These are phyloP conservation scores for Colletotrichum gigasporum DNA, from an alignment of 2,329 filamentous ascomycete genomes.

Conservation along the genomic window DNA sequence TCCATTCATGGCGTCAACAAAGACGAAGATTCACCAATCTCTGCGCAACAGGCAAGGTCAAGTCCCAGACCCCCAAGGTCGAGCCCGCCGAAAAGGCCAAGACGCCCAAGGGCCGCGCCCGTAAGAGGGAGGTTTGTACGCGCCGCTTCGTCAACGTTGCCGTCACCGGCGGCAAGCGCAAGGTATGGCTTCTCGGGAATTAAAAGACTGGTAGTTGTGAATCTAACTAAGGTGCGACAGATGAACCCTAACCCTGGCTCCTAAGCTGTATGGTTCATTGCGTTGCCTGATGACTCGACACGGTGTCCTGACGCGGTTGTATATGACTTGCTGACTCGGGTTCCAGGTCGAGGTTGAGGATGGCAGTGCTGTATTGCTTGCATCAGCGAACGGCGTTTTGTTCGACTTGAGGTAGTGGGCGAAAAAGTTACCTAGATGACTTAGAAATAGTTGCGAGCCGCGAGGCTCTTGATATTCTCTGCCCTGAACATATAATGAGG, in stretches of 20 bases:
- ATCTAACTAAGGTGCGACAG: too few relatives aligned
- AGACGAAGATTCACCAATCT: not conserved
- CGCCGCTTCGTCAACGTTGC: slow-evolving; percentile 98
- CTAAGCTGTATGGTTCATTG: not conserved
- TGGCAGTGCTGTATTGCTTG: too few relatives aligned
- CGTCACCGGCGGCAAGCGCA: slow-evolving; percentile 96
- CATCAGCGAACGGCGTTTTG: not conserved
- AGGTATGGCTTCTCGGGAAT: too few relatives aligned
- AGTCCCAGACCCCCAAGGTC: slow-evolving; percentile 60
- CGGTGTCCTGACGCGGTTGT: not conserved
- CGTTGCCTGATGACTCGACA: not conserved
- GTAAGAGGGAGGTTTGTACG: slow-evolving; percentile 96
- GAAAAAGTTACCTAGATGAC: not conserved
- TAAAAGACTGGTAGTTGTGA: too few relatives aligned
- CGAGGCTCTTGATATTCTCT: not conserved
- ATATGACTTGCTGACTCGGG: not conserved
- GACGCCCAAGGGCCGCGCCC: slow-evolving; percentile 93
- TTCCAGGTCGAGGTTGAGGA: not conserved
- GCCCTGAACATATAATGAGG: too few relatives aligned
- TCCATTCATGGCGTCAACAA: not conserved
- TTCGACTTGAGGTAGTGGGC: too few relatives aligned
- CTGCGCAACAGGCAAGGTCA: not conserved
- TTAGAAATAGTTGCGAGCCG: not conserved
- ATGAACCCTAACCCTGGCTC: not conserved
- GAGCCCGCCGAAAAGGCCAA: slow-evolving; percentile 95